Base-by-base conservation (phyloP, 2,329 filamentous ascomycete species). In the Paraphoma chrysanthemicola region DNA sequence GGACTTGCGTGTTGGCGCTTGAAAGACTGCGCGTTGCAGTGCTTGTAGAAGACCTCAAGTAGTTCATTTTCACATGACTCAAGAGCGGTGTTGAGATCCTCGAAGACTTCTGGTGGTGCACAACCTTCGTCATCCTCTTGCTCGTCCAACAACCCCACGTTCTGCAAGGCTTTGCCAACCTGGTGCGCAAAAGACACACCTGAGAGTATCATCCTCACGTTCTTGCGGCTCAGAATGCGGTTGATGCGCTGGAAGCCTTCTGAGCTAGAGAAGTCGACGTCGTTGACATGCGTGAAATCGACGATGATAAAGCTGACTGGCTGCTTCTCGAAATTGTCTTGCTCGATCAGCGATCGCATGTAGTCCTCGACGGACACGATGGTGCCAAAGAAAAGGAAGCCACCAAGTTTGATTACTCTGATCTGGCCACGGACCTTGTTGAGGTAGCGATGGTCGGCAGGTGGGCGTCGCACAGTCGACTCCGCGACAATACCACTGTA, bases 311-410 rank as follows among this genome's bases (percentile, higher is more conserved):
- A 99, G 63, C 92, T 90, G 72, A 98, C 95, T 0, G 94, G 93
- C 50, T 88, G 85, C 62, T 86, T 81, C 28, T 82, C 81, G 72
- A 97, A 98, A 2, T 88, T 85, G 59, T 94, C 88, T 30, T 96
- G 92, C 29, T 93, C 89, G 45, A 98, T 88, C 31, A 98, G 80
- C 4, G 84, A 87, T 18, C 93, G 87, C 59, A 98, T 93, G 62
- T 90, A 90, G 60, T 92, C 90, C 76, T 99, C 95, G 0, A 99
- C 94, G 46, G 92, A 92, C 51, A 97, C 94, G 63, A 99, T 97
- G 2, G 93, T 98, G 14, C 95, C 95, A 66, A 99, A 99, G 82
- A 99, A 99, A n/a, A 99, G 85, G 71, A 94, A 98, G 0, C 95
- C 94, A 0, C 91, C 90, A 14, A 99, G 84, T 76, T 98, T 98